Evolutionary conservation across 164 flowering plant species (phyloP).

Genomic region (Tinospora cordifolia): DNA sequence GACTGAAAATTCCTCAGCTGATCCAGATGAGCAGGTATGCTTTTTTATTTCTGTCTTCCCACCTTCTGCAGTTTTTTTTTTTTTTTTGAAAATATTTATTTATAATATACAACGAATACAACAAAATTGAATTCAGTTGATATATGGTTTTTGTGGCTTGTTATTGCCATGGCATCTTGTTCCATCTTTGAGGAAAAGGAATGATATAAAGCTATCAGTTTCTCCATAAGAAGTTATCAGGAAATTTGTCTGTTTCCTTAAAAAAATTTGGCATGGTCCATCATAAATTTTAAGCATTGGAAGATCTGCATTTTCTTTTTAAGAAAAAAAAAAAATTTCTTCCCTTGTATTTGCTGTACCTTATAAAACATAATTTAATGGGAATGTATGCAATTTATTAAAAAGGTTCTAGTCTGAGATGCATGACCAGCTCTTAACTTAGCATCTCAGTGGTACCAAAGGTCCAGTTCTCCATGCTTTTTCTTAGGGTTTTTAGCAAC

Average conservation of each 20-base stretch:
- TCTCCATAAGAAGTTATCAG: background rate
- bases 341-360: background rate
- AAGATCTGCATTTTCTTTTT: background rate
- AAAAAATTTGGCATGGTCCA: background rate
- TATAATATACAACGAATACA: too few species aligned
- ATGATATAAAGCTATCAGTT: background rate
- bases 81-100: too few species aligned
- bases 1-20: conserved; percentile 26
- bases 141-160: background rate
- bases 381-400: background rate
- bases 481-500: too few species aligned
- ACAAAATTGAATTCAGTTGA: background rate
- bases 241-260: background rate
- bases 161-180: background rate
- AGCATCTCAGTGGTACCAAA: background rate
- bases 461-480: background rate
- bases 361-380: background rate
- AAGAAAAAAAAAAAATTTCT: background rate
- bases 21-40: conserved; percentile 39
- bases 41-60: background rate
- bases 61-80: background rate
- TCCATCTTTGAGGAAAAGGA: background rate
- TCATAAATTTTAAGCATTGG: background rate
- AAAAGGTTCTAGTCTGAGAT: background rate
- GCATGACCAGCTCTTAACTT: background rate